Evolutionary conservation across 805 yeast species (phyloP).

Genomic region (Yarrowia sp.): DNA sequence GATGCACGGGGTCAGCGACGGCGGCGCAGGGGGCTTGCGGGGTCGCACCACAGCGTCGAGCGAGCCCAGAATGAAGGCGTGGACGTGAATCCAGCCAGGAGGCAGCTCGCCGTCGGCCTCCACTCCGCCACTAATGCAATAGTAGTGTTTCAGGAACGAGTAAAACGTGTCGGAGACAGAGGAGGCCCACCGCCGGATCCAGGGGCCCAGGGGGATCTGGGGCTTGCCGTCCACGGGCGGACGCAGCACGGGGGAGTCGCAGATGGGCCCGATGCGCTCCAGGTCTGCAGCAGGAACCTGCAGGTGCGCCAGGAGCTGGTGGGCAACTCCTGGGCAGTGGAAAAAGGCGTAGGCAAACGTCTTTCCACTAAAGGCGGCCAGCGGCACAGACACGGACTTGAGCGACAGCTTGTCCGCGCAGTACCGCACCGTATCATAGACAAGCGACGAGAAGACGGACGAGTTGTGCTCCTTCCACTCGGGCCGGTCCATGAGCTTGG

Average conservation of each 20-base stretch:
- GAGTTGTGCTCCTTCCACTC: constrained; percentile 38
- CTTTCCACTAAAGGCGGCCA: constrained; percentile 67
- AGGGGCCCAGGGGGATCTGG: constrained; percentile 32
- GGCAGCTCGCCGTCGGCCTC: constrained; percentile 15
- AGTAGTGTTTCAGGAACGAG: constrained; percentile 44
- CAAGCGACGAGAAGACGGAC: constrained; percentile 30
- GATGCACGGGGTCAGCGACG: constrained; percentile 6
- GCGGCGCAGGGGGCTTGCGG: constrained; percentile 5
- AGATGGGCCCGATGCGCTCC: constrained; percentile 31
- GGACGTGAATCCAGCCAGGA: constrained; percentile 33
- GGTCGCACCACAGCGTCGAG: constrained; percentile 37
- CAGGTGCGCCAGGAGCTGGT: constrained; percentile 40
- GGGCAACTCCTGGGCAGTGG: constrained; percentile 53
- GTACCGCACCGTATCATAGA: constrained; percentile 53
- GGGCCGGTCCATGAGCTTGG: constrained; percentile 39
- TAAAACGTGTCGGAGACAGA: constrained; percentile 40
- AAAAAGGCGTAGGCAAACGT: constrained; percentile 62
- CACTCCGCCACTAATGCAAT: constrained; percentile 33
- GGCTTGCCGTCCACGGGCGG: constrained; percentile 18
- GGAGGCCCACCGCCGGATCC: constrained; percentile 40
- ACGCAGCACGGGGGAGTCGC: constrained; percentile 7
- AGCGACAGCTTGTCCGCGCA: constrained; percentile 48
- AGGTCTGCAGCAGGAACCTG: constrained; percentile 33
- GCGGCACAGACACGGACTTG: constrained; percentile 53
- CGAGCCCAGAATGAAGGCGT: constrained; percentile 32